Evolutionary conservation across 2,329 filamentous ascomycete species (phyloP).

Genomic region (Akanthomyces dipterigenus): DNA sequence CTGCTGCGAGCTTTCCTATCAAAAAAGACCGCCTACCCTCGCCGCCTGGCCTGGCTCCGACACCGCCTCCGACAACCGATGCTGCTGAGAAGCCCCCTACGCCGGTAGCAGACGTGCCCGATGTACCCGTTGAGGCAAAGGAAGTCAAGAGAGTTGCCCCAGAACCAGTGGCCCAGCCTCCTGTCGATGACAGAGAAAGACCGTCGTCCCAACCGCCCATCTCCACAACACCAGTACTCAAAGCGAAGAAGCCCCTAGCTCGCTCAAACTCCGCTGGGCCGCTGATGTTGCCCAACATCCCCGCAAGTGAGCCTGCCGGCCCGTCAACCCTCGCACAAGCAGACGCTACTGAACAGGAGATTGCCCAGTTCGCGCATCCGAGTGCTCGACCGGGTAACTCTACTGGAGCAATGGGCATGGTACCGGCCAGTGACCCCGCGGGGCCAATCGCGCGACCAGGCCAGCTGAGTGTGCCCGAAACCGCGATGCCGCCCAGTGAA

Average conservation of each 20-base stretch:
- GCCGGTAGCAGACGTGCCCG: slow-evolving; percentile 13
- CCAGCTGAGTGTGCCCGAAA: slow-evolving; percentile 27
- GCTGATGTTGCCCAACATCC: slow-evolving; percentile 28
- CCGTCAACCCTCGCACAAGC: slow-evolving; percentile 34
- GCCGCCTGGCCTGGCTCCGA: slow-evolving; percentile 25
- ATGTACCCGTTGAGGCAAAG: not conserved
- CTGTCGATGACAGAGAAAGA: not conserved
- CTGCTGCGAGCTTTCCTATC: slow-evolving; percentile 13
- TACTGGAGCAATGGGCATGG: slow-evolving; percentile 25
- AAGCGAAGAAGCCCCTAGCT: slow-evolving; percentile 16
- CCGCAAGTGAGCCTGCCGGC: slow-evolving; percentile 44
- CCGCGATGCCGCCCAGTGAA: slow-evolving; percentile 39
- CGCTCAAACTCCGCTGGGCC: slow-evolving; percentile 33
- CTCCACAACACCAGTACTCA: slow-evolving; percentile 13
- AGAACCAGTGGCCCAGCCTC: not conserved
- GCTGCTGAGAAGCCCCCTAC: slow-evolving; percentile 27
- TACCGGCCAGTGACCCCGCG: slow-evolving; percentile 43
- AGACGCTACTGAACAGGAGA: slow-evolving; percentile 14
- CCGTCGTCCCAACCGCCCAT: slow-evolving; percentile 7
- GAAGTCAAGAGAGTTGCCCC: not conserved
- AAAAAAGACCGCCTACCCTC: slow-evolving; percentile 18
- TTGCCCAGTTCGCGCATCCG: slow-evolving; percentile 24
- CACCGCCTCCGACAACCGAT: slow-evolving; percentile 34
- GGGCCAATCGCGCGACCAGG: slow-evolving; percentile 20
- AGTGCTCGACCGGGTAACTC: slow-evolving; percentile 34